Evolutionary conservation across 306 rosid species (phyloP).

Genomic region (Cicer pinnatifidum): DNA sequence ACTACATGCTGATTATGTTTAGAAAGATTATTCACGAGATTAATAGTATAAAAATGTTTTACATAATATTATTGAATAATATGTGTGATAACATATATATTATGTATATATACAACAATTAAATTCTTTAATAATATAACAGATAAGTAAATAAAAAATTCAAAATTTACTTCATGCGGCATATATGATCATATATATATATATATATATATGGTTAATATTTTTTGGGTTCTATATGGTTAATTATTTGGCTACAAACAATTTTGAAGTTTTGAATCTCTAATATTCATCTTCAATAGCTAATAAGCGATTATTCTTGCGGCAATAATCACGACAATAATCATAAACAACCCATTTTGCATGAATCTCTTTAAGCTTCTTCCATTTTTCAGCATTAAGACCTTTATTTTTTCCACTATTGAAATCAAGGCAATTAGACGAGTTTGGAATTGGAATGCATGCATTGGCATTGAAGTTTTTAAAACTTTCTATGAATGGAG

Average conservation of each 20-base stretch:
- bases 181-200: no score
- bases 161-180: no score
- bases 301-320: background rate
- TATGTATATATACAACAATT: no score
- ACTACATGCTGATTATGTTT: no score
- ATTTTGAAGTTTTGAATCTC: background rate
- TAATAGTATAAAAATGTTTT: no score
- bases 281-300: background rate
- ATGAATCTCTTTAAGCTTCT: constrained; percentile 18
- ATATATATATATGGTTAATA: no score
- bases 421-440: constrained; percentile 34
- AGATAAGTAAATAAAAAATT: no score
- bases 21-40: no score
- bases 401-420: background rate
- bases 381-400: constrained; percentile 19
- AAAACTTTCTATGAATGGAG: constrained; percentile 51
- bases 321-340: constrained; percentile 53
- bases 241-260: background rate
- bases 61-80: no score
- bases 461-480: constrained; percentile 45
- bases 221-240: no score
- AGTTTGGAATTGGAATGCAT: constrained; percentile 26
- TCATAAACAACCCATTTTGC: constrained; percentile 51
- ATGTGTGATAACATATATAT: no score
- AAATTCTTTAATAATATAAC: no score